phyloP scores from a whole-genome alignment of 148 eudicot species.

The Fallopia convolvulus region DNA sequence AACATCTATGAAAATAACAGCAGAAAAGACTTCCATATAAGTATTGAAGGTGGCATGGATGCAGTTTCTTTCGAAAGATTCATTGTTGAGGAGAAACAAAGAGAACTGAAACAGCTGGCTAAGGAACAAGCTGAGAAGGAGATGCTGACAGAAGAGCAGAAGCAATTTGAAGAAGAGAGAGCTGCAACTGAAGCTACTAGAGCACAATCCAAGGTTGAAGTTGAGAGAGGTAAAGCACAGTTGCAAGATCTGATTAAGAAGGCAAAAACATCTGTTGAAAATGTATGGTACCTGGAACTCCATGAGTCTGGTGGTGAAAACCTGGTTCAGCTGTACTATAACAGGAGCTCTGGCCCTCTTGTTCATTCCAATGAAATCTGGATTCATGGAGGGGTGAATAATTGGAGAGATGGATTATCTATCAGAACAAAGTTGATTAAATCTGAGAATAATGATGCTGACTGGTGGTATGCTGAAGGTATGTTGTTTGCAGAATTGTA shows the following conservation, averaged over 20 bases:
- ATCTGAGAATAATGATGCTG: constrained; percentile 46
- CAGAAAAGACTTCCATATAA: constrained; percentile 67
- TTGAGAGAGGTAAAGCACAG: constrained; percentile 37
- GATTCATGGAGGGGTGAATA: constrained; percentile 90
- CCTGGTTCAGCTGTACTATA: constrained; percentile 58
- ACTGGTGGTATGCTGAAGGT: constrained; percentile 95
- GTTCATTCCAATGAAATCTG: constrained; percentile 64
- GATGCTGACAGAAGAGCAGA: constrained; percentile 61
- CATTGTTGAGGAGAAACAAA: constrained; percentile 83
- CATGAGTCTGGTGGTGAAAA: constrained; percentile 44
- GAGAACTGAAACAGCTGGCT: constrained; percentile 63
- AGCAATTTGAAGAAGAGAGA: constrained; percentile 63
- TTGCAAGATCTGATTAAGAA: constrained; percentile 42
- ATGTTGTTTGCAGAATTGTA: constrained; percentile 8
- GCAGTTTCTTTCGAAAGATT: constrained; percentile 63
- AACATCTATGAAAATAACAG: constrained; percentile 86
- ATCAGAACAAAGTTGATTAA: constrained; percentile 54
- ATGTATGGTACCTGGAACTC: constrained; percentile 69
- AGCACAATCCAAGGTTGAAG: constrained; percentile 68
- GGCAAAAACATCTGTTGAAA: constrained; percentile 39
- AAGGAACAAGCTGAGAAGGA: constrained; percentile 72
- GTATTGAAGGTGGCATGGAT: constrained; percentile 72
- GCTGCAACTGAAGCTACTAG: constrained; percentile 76
- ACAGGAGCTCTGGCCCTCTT: constrained; percentile 78
- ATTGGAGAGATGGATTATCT: constrained; percentile 76